Evolutionary conservation across 441 rosid genomes (phyloP), one percentile per base, ranked within the genome.

Genomic region (Mallotus repandus): DNA sequence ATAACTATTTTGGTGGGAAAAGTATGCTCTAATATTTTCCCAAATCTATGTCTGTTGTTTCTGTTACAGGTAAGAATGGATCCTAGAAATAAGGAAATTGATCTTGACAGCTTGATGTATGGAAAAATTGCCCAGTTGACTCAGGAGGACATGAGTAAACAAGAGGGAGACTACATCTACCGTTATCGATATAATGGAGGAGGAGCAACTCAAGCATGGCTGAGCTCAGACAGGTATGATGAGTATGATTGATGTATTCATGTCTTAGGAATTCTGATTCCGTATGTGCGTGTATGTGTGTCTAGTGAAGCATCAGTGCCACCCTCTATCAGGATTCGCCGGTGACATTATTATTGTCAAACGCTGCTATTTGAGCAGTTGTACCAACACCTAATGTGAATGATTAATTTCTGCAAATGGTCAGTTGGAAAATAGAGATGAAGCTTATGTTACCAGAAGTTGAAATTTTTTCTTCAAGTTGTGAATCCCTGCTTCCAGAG

Each of bases 151-250:
- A 78, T 85, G 89, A 85, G 77, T 74, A 90, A 89, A 77, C 99
- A 96, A 85, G 98, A 93, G 81, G 98, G 93, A 49, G 94, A 83
- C 75, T 96, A 96, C 77, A 84, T 96, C 78, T 96, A 96, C 82
- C 95, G 93, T 53, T 96, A 96, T 81, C 88, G 89, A 69, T 96
- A 96, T 85, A 88, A 90, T 85, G 97, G 97, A 53, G 98, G 99
- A 55, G 99, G 97, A 80, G 98, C 99, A 65, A 84, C 98, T 81
- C 99, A 96, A 89, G 98, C 90, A 79, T 96, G 99, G 99, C 81
- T 96, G 79, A 86, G 89, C 77, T 91, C 98, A 64, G 93, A 91
- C 86, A 90, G 98, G 99, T 93, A 10, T 56, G 21, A 81, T 75
- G 66, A 9, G 15, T 21, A 16, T 21, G 2, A 49, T 71, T 75